Percentiles rank a stretch among this genome's conserved stretches.
phyloP scores from a whole-genome alignment of 495 filamentous ascomycete genomes.

The Penicillium turbatum region DNA sequence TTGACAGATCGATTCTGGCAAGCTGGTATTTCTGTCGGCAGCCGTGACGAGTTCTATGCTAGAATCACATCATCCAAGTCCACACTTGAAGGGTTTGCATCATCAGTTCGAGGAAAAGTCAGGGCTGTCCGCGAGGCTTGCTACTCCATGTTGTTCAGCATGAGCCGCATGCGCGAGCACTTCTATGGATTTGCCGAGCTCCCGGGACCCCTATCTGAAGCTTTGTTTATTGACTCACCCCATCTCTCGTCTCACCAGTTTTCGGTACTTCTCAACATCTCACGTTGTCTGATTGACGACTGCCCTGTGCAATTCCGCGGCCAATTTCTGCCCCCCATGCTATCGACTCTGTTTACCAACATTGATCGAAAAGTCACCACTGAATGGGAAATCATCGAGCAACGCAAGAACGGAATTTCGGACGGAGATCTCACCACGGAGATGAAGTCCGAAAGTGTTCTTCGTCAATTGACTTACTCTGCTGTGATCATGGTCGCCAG shows the following conservation, averaged over 20 bases:
- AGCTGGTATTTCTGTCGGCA: constrained; percentile 91
- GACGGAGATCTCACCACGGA: constrained; percentile 77
- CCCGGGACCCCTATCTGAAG: constrained; percentile 75
- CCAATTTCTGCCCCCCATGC: constrained; percentile 81
- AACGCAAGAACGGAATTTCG: constrained; percentile 58
- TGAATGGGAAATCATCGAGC: constrained; percentile 72
- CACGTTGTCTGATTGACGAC: constrained; percentile 81
- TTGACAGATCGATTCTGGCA: constrained; percentile 98
- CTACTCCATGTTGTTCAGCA: constrained; percentile 89
- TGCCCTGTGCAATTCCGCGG: constrained; percentile 73
- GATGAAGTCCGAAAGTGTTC: constrained; percentile 96
- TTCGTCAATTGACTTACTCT: constrained; percentile 88
- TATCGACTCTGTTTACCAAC: constrained; percentile 76
- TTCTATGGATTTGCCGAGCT: constrained; percentile 89
- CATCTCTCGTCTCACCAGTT: constrained; percentile 89
- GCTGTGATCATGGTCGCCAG: constrained; percentile 86
- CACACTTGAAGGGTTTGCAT: constrained; percentile 90
- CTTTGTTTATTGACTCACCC: constrained; percentile 77
- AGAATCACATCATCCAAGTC: constrained; percentile 80
- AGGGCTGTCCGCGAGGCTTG: constrained; percentile 85
- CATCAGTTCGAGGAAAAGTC: constrained; percentile 81
- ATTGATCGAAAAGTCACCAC: constrained; percentile 79
- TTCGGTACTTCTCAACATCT: constrained; percentile 80
- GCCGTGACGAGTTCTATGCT: constrained; percentile 93
- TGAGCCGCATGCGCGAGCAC: constrained; percentile 78